Conservation (phyloP, 2,329 filamentous ascomycete genomes). For the Metarhizium robertsii region DNA sequence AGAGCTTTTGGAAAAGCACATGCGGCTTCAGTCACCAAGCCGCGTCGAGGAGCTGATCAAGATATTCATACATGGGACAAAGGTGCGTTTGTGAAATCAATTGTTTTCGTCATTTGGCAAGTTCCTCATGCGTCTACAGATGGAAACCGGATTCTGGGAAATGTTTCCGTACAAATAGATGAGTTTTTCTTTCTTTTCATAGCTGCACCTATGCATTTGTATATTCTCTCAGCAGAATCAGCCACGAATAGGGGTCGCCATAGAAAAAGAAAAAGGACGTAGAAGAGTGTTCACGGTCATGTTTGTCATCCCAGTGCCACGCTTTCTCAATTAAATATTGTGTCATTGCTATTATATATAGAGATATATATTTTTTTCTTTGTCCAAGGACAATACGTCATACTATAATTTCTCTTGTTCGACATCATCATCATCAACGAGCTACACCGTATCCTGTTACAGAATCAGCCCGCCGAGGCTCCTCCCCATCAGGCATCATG, state of each 20-base stretch:
- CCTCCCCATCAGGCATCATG: slow-evolving; percentile 42
- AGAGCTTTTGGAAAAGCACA: slow-evolving; percentile 70
- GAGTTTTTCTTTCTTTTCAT: neutral
- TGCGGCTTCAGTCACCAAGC: slow-evolving; percentile 60
- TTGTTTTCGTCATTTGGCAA: neutral
- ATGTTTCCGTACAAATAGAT: slow-evolving; percentile 32
- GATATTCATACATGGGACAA: slow-evolving; percentile 83
- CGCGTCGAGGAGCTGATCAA: slow-evolving; percentile 73
- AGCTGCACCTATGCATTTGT: neutral
- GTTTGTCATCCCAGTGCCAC: neutral
- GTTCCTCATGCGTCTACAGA: slow-evolving; percentile 20
- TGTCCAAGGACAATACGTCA: neutral
- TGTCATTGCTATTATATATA: neutral
- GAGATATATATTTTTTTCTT: too few relatives aligned
- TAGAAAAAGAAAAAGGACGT: neutral
- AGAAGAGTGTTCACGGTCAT: too few relatives aligned
- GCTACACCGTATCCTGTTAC: slow-evolving; percentile 10
- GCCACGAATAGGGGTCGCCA: neutral
- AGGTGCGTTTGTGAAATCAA: slow-evolving; percentile 38
- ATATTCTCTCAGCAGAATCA: neutral
- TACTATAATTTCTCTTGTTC: neutral
- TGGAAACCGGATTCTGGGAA: slow-evolving; percentile 47
- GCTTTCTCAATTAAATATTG: neutral
- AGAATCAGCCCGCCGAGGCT: slow-evolving; percentile 29
- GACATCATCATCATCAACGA: neutral